Conservation (phyloP, 495 filamentous ascomycete species). For the Cercophora sp. region DNA sequence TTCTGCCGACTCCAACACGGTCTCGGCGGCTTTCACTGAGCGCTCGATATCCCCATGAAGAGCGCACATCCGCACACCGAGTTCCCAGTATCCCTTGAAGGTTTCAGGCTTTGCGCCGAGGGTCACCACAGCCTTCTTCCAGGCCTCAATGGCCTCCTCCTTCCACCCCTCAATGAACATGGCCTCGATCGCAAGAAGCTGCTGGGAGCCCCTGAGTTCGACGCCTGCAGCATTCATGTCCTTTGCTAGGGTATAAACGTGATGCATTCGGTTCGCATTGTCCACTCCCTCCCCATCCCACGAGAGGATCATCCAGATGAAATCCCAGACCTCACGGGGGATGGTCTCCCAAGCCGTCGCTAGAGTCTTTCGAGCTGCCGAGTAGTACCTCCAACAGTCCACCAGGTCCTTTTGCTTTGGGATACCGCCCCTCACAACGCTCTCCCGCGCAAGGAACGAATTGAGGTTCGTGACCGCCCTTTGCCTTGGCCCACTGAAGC, state of each 20-base stretch:
- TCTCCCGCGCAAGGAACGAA: constrained; percentile 27
- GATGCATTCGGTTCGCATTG: constrained; percentile 53
- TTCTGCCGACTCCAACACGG: constrained; percentile 49
- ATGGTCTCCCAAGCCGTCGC: constrained; percentile 41
- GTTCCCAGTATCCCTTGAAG: constrained; percentile 57
- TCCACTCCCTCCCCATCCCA: constrained; percentile 25
- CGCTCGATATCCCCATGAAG: constrained; percentile 56
- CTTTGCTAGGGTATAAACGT: constrained; percentile 55
- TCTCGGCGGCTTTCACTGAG: constrained; percentile 59
- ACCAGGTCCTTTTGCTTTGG: constrained; percentile 27
- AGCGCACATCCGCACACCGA: constrained; percentile 66
- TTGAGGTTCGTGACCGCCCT: constrained; percentile 20
- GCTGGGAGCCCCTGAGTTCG: constrained; percentile 51
- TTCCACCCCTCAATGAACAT: constrained; percentile 57
- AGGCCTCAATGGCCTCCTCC: constrained; percentile 58
- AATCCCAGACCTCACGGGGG: constrained; percentile 50
- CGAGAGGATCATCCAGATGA: constrained; percentile 49
- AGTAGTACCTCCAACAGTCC: constrained; percentile 44
- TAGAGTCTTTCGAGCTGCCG: constrained; percentile 40
- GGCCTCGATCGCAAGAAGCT: constrained; percentile 61
- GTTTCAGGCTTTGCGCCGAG: constrained; percentile 51
- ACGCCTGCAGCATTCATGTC: constrained; percentile 57
- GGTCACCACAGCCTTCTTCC: constrained; percentile 55
- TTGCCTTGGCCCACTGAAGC: constrained; percentile 25
- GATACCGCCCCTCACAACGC: constrained; percentile 25